Conservation (phyloP, 179 eudicot genomes). For the Camellia oleifera region DNA sequence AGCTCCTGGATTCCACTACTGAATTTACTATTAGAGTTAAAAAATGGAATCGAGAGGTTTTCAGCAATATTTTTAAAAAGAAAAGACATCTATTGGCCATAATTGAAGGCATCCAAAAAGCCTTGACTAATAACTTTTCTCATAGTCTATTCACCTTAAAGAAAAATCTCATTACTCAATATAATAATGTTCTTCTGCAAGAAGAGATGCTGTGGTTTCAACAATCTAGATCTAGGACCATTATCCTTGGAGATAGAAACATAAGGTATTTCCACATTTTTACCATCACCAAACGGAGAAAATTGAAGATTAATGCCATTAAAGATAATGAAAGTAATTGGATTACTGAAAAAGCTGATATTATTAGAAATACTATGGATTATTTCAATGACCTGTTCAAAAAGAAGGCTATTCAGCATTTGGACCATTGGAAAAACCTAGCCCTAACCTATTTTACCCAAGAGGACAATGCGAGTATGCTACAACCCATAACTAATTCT, state of each 20-base stretch:
- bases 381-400: too few relatives aligned
- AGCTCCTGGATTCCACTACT: too few relatives aligned
- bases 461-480: too few relatives aligned
- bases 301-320: not conserved
- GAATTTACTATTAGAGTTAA: too few relatives aligned
- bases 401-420: too few relatives aligned
- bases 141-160: not conserved
- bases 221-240: not conserved
- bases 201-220: not conserved
- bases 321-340: not conserved
- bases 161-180: not conserved
- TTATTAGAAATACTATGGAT: not conserved
- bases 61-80: not conserved
- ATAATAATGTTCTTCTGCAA: not conserved
- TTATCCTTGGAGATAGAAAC: not conserved
- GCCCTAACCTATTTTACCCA: too few relatives aligned
- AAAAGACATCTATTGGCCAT: not conserved
- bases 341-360: not conserved
- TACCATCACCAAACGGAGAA: not conserved
- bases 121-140: not conserved
- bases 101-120: not conserved
- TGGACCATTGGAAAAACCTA: too few relatives aligned
- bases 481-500: too few relatives aligned
- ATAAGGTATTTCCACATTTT: not conserved
- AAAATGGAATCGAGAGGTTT: not conserved